Conservation (phyloP, 441 rosid genomes). For the Bocquillonia castaneifolia region DNA sequence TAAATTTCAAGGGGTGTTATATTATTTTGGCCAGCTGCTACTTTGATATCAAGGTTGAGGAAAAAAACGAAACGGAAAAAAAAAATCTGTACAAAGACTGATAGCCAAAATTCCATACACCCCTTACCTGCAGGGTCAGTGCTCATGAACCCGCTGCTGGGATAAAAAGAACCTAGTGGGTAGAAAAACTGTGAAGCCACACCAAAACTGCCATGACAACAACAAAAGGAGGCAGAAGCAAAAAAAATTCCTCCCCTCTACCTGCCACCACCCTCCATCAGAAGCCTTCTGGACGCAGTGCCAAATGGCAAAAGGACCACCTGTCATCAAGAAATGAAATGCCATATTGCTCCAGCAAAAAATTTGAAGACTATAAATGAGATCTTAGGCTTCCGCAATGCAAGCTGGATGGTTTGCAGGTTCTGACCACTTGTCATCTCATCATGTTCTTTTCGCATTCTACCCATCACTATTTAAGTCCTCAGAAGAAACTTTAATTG, state of each 20-base stretch:
- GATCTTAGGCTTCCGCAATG: conserved; percentile 9
- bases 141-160: conserved; percentile 30
- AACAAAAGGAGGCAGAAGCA: conserved; percentile 24
- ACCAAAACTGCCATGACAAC: conserved; percentile 24
- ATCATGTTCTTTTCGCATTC: conserved; percentile 10
- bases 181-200: conserved; percentile 21
- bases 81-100: conserved; percentile 44
- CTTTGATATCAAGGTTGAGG: conserved; percentile 25
- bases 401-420: conserved; percentile 20
- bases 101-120: conserved; percentile 42
- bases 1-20: conserved; percentile 26
- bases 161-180: conserved; percentile 14
- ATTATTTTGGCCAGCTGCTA: conserved; percentile 41
- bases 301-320: not conserved
- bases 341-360: conserved; percentile 14
- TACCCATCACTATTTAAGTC: conserved; percentile 36
- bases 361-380: conserved; percentile 1
- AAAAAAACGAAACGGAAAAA: not conserved
- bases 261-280: conserved; percentile 17
- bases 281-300: conserved; percentile 15
- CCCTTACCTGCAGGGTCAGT: conserved; percentile 35
- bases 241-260: conserved; percentile 19
- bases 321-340: conserved; percentile 2
- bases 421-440: conserved; percentile 21
- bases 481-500: conserved; percentile 53